These are phyloP conservation scores for Aurantiochytrium sp. DNA, from an alignment of 108 stramenopile species.

Conservation along the genomic window DNA sequence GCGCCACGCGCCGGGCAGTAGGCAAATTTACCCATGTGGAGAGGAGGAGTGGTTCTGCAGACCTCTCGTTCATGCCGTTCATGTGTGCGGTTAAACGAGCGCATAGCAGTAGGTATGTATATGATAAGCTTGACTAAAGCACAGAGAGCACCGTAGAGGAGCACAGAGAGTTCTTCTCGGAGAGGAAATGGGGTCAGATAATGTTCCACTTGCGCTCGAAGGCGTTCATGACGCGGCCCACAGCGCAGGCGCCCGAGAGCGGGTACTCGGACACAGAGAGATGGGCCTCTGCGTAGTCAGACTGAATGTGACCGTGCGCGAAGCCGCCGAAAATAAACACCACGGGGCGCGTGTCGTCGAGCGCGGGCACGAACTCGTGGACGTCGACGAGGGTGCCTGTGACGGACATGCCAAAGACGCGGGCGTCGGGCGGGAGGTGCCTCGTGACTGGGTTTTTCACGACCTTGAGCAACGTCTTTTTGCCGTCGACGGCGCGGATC, in stretches of 20 bases:
- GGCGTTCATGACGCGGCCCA: conserved; percentile 77
- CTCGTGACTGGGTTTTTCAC: conserved; percentile 94
- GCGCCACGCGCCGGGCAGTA: too few species aligned
- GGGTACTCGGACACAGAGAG: conserved; percentile 88
- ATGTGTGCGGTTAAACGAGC: too few species aligned
- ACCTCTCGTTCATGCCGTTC: too few species aligned
- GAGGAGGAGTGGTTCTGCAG: too few species aligned
- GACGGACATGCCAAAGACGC: conserved; percentile 65
- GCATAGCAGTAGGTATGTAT: too few species aligned
- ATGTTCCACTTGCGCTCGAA: conserved; percentile 94
- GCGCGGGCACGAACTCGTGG: conserved; percentile 65
- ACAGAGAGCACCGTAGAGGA: too few species aligned
- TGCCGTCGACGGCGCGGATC: conserved; percentile 80
- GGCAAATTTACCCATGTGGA: too few species aligned
- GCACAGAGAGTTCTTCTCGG: too few species aligned
- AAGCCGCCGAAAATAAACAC: conserved; percentile 94
- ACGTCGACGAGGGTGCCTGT: conserved; percentile 81
- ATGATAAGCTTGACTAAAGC: too few species aligned
- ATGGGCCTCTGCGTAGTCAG: conserved; percentile 90
- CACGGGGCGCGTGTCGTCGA: conserved; percentile 70
- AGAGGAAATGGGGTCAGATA: too few species aligned
- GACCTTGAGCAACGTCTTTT: conserved; percentile 83
- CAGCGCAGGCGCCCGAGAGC: conserved; percentile 82
- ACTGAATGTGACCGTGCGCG: conserved; percentile 82
- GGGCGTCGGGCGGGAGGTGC: conserved; percentile 85